phyloP scores from a whole-genome alignment of 495 filamentous ascomycete genomes.

The Xylaria acuta region DNA sequence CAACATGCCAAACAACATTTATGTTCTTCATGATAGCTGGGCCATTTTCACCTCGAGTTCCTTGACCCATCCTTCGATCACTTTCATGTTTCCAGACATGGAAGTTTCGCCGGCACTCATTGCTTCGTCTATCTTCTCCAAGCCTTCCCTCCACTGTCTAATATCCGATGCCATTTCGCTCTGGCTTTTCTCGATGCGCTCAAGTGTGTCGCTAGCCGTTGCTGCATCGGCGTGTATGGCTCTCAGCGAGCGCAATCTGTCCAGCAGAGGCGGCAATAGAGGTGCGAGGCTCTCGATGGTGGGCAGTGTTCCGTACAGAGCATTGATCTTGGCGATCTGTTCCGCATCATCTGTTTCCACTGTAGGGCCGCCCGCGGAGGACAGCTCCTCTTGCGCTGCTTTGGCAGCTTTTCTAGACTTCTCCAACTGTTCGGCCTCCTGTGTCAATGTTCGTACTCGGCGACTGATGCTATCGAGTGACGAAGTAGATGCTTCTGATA shows the following conservation, averaged over 20 bases:
- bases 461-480: slow-evolving; percentile 77
- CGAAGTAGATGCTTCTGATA: slow-evolving; percentile 67
- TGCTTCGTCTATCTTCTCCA: slow-evolving; percentile 78
- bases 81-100: slow-evolving; percentile 77
- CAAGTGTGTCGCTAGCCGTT: slow-evolving; percentile 78
- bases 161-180: slow-evolving; percentile 84
- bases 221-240: slow-evolving; percentile 87
- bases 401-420: slow-evolving; percentile 76
- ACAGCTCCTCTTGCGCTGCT: slow-evolving; percentile 64
- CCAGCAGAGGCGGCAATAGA: slow-evolving; percentile 81
- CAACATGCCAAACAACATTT: background rate
- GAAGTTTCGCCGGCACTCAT: slow-evolving; percentile 70
- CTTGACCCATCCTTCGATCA: slow-evolving; percentile 87
- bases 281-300: slow-evolving; percentile 89
- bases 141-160: slow-evolving; percentile 80
- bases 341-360: slow-evolving; percentile 61
- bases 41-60: slow-evolving; percentile 79
- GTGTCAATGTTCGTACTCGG: slow-evolving; percentile 73
- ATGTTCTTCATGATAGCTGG: slow-evolving; percentile 49
- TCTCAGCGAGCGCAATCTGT: slow-evolving; percentile 82
- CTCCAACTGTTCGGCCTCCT: slow-evolving; percentile 80
- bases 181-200: slow-evolving; percentile 78
- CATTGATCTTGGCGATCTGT: slow-evolving; percentile 84
- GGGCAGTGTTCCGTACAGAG: slow-evolving; percentile 85
- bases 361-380: slow-evolving; percentile 49